phyloP scores from a whole-genome alignment of 495 filamentous ascomycete species.

The Tricharina praecox region DNA sequence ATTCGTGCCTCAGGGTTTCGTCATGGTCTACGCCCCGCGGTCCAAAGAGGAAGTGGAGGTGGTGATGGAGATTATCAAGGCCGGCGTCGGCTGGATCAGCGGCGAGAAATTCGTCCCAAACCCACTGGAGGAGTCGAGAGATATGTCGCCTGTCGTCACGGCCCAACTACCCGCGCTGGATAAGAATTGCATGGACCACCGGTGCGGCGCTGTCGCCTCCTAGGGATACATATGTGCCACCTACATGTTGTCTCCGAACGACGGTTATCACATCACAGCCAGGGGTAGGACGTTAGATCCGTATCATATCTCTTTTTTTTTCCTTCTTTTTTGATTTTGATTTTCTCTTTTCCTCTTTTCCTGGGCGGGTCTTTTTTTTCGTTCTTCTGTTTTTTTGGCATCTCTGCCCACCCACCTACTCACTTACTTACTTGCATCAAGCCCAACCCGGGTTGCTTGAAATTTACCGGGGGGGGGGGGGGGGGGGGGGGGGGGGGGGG shows the following conservation, averaged over 20 bases:
- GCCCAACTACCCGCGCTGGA: neutral
- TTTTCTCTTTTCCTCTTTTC: neutral
- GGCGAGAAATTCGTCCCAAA: conserved; percentile 20
- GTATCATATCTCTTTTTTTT: neutral
- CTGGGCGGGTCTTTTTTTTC: neutral
- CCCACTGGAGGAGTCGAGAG: neutral
- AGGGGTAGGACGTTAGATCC: neutral
- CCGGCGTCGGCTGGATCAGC: conserved; percentile 51
- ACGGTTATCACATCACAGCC: too few species aligned
- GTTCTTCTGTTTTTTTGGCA: too few species aligned
- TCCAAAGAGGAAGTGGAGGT: conserved; percentile 48
- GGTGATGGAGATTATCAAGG: conserved; percentile 54
- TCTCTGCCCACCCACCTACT: too few species aligned
- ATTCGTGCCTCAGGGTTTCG: conserved; percentile 49
- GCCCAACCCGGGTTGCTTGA: too few species aligned
- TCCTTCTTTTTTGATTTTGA: neutral
- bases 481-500: too few species aligned
- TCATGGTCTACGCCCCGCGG: conserved; percentile 73
- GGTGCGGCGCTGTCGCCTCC: neutral
- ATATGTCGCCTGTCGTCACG: neutral
- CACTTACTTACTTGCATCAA: too few species aligned
- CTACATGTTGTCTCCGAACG: too few species aligned
- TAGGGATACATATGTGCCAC: too few species aligned
- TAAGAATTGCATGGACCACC: neutral
- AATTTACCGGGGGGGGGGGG: too few species aligned